These are phyloP conservation scores for Obba rivulosa DNA, from an alignment of 768 basidiomycete genomes.

Conservation along the genomic window DNA sequence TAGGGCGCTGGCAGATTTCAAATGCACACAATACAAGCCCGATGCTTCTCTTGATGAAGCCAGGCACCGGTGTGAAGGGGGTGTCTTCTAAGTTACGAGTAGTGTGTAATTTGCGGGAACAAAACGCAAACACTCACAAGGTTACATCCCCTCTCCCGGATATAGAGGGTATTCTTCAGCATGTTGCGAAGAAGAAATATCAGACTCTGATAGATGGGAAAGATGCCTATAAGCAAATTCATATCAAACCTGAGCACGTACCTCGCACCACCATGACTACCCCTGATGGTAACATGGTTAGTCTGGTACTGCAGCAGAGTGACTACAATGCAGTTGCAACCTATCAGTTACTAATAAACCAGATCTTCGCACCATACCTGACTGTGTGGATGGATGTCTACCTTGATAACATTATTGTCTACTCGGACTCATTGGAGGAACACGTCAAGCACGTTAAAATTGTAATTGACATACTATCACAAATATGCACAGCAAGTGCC, in stretches of 20 bases:
- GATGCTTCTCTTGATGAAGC: constrained; percentile 29
- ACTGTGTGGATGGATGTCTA: constrained; percentile 27
- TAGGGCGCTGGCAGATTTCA: constrained; percentile 25
- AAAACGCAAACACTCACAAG: constrained; percentile 28
- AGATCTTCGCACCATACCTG: constrained; percentile 22
- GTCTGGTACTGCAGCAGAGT: constrained; percentile 24
- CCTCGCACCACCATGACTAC: constrained; percentile 19
- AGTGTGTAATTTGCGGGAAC: constrained; percentile 22
- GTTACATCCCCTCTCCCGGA: constrained; percentile 18
- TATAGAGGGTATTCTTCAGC: constrained; percentile 10
- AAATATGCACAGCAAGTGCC: too few relatives aligned
- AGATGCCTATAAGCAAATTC: constrained; percentile 25
- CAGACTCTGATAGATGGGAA: constrained; percentile 20
- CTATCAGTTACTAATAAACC: constrained; percentile 23
- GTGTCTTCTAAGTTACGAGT: constrained; percentile 15
- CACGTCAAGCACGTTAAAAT: constrained; percentile 25
- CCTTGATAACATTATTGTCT: constrained; percentile 31
- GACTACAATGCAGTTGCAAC: constrained; percentile 27
- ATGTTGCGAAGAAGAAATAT: constrained; percentile 9
- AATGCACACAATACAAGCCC: constrained; percentile 25
- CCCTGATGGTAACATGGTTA: constrained; percentile 24
- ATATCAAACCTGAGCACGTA: constrained; percentile 16
- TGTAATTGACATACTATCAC: constrained; percentile 34
- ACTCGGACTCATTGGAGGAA: constrained; percentile 23
- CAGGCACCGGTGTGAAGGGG: constrained; percentile 13